These are phyloP conservation scores for Trypethelium eluteriae DNA, from an alignment of 495 filamentous ascomycete species.

Conservation along the genomic window DNA sequence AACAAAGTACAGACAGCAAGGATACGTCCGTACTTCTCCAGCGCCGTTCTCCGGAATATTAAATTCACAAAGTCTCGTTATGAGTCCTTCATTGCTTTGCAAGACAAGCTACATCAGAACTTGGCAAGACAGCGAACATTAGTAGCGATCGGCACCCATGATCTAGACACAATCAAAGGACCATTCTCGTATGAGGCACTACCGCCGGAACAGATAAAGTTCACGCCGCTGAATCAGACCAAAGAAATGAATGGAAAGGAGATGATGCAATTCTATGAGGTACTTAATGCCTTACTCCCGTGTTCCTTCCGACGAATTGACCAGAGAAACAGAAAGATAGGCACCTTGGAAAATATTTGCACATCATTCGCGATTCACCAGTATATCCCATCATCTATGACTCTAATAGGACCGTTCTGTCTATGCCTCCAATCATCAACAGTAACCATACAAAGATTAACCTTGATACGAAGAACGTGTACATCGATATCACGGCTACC, in stretches of 20 bases:
- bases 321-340: constrained; percentile 58
- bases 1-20: constrained; percentile 50
- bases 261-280: constrained; percentile 90
- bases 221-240: constrained; percentile 82
- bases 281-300: constrained; percentile 25
- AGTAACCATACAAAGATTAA: constrained; percentile 92
- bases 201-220: constrained; percentile 84
- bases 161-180: constrained; percentile 85
- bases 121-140: constrained; percentile 85
- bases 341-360: constrained; percentile 71
- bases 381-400: constrained; percentile 97
- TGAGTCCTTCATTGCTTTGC: constrained; percentile 93
- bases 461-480: constrained; percentile 78
- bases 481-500: constrained; percentile 95
- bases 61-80: constrained; percentile 86
- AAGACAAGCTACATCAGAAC: constrained; percentile 98
- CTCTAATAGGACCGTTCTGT: constrained; percentile 77
- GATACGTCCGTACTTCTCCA: constrained; percentile 78
- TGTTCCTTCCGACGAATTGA: neutral
- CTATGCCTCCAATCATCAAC: constrained; percentile 96
- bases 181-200: constrained; percentile 96
- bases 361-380: constrained; percentile 87
- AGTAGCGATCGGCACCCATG: constrained; percentile 94
- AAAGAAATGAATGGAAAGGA: constrained; percentile 79
- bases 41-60: constrained; percentile 78